A percentile compares a stretch with the other conserved stretches of the same genome.
Evolutionary conservation across 345 rosid genomes (phyloP).

Genomic region (Fremontodendron californicum): DNA sequence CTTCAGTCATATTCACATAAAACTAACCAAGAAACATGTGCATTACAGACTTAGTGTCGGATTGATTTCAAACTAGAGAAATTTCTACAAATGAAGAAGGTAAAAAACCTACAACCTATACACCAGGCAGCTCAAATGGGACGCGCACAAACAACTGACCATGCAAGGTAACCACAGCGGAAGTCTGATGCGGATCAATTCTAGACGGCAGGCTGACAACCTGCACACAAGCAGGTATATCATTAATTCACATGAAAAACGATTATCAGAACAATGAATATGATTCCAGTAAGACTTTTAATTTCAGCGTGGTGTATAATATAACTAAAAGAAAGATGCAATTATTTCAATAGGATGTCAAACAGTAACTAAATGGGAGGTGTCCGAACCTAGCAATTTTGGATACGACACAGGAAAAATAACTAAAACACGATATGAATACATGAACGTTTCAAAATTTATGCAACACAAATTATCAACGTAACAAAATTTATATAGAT

Average conservation of each 20-base stretch:
- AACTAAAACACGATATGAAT: too few relatives aligned
- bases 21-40: neutral
- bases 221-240: slow-evolving; percentile 22
- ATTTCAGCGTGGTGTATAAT: too few relatives aligned
- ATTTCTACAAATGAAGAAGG: neutral
- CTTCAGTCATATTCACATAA: neutral
- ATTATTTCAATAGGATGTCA: too few relatives aligned
- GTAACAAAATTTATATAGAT: too few relatives aligned
- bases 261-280: too few relatives aligned
- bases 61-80: neutral
- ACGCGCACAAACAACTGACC: slow-evolving; percentile 64
- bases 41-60: neutral
- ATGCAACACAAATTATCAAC: too few relatives aligned
- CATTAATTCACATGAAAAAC: neutral
- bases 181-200: slow-evolving; percentile 61
- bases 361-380: too few relatives aligned
- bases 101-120: slow-evolving; percentile 25
- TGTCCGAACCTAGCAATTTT: too few relatives aligned
- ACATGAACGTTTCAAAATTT: too few relatives aligned
- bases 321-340: too few relatives aligned
- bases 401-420: too few relatives aligned
- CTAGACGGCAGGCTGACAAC: slow-evolving; percentile 57
- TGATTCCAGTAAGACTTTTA: too few relatives aligned
- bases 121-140: slow-evolving; percentile 40
- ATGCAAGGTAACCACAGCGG: slow-evolving; percentile 67